Conservation (phyloP, 2,329 filamentous ascomycete genomes). For the Colletotrichum lini region DNA sequence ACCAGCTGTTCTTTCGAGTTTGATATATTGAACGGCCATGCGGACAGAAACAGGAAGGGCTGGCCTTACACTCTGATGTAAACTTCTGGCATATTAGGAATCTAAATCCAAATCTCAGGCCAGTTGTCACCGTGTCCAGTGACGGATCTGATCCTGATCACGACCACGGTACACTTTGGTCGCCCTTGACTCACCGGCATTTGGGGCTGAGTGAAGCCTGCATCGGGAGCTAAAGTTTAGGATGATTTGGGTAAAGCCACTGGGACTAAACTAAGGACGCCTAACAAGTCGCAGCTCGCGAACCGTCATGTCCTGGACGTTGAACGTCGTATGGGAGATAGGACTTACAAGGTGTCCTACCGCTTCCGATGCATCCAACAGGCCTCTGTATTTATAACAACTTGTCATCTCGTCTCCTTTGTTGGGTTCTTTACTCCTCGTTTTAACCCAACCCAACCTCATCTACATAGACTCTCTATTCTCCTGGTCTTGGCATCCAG, state of each 20-base stretch:
- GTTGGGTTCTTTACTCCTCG: background rate
- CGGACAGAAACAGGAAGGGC: too few relatives aligned
- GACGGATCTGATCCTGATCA: background rate
- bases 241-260: background rate
- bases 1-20: too few relatives aligned
- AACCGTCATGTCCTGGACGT: background rate
- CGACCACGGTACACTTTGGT: conserved; percentile 6
- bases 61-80: too few relatives aligned
- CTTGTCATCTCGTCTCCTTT: background rate
- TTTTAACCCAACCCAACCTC: too few relatives aligned
- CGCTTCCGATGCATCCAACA: background rate
- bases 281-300: conserved; percentile 3
- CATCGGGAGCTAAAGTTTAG: background rate
- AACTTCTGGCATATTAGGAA: too few relatives aligned
- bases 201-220: conserved; percentile 20
- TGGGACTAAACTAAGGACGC: background rate
- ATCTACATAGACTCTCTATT: background rate
- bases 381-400: background rate
- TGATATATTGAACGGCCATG: too few relatives aligned
- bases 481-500: background rate
- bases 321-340: background rate
- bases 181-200: conserved; percentile 20
- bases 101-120: background rate
- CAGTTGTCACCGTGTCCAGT: background rate
- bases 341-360: background rate